These are phyloP conservation scores for Cornus florida DNA, from an alignment of 148 eudicot genomes.

Conservation along the genomic window DNA sequence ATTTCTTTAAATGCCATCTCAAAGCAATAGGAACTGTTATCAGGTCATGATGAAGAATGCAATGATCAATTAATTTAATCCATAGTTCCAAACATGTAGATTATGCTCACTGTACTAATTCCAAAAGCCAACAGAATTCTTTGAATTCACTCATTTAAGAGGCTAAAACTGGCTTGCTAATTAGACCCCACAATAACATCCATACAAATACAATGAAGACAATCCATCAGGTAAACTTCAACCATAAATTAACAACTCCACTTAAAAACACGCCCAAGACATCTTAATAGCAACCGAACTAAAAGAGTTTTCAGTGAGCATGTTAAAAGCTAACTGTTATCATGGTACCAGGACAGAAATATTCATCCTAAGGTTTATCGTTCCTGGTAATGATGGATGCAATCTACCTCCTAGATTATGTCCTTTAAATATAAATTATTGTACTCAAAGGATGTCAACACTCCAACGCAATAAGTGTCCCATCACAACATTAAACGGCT, in stretches of 20 bases:
- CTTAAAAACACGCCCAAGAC: background rate
- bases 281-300: background rate
- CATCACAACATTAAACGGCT: constrained; percentile 4
- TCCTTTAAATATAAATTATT: background rate
- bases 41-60: background rate
- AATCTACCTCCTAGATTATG: background rate
- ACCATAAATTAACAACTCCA: background rate
- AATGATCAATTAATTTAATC: background rate
- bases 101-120: background rate
- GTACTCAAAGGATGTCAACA: too few relatives aligned
- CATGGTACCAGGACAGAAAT: background rate
- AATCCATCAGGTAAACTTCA: background rate
- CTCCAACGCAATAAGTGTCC: constrained; percentile 1
- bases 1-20: background rate
- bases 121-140: background rate
- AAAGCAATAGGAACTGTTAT: constrained; percentile 1
- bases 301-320: background rate
- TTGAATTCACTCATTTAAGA: background rate
- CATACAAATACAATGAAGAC: background rate
- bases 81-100: background rate
- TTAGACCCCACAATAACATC: background rate
- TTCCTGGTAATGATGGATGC: background rate
- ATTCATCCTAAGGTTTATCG: constrained; percentile 4
- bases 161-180: background rate
- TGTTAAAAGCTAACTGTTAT: background rate